Conservation (phyloP, 1,284 basidiomycete species). For the Cryptococcus jaspeensis region DNA sequence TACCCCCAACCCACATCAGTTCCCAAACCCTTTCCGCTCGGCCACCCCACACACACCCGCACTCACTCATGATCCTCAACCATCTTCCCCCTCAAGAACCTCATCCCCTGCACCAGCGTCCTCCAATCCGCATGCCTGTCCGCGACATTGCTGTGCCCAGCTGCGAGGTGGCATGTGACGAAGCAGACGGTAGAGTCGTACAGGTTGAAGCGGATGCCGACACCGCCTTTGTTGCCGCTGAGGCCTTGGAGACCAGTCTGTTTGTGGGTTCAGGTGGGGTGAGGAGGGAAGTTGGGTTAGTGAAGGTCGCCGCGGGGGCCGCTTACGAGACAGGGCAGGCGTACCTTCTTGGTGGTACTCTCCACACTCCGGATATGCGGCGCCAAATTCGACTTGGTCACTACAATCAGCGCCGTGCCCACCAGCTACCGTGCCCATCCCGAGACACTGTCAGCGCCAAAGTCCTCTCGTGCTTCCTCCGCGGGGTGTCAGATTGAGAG, state of each 20-base stretch:
- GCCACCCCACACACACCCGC: background rate
- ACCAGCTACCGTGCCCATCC: conserved; percentile 70
- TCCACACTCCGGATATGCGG: conserved; percentile 85
- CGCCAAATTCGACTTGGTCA: conserved; percentile 75
- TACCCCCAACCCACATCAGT: conserved; percentile 13
- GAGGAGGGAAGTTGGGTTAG: background rate
- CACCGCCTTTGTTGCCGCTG: conserved; percentile 96
- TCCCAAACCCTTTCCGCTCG: background rate
- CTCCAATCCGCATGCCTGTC: conserved; percentile 91
- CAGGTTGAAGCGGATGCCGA: conserved; percentile 87
- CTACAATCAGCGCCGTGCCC: conserved; percentile 84
- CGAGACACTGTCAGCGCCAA: no score
- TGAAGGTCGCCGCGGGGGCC: background rate
- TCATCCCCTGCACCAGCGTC: conserved; percentile 78
- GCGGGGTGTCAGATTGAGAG: no score
- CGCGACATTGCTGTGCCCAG: conserved; percentile 82
- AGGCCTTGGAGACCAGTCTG: conserved; percentile 94
- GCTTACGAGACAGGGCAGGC: conserved; percentile 11
- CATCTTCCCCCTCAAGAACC: conserved; percentile 83
- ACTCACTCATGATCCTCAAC: conserved; percentile 85
- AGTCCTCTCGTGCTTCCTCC: no score
- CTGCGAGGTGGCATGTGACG: conserved; percentile 86
- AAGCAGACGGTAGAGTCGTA: conserved; percentile 92
- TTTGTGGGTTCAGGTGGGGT: background rate
- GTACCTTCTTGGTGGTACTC: conserved; percentile 82